Conservation (phyloP, 2,329 filamentous ascomycete species). For the Alternaria sp. region DNA sequence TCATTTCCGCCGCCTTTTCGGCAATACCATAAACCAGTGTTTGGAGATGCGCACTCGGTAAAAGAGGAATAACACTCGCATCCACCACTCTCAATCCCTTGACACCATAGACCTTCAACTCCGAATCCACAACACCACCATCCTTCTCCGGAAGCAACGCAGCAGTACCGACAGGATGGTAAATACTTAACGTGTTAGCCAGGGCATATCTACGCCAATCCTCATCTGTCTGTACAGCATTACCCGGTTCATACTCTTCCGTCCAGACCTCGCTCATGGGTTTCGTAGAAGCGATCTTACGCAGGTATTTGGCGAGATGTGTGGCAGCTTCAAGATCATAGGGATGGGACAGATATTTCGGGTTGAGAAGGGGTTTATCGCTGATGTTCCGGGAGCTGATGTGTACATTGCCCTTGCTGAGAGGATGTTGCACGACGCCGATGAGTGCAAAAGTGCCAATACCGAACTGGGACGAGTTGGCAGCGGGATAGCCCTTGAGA, state of each 20-base stretch:
- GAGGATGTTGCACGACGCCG: slow-evolving; percentile 48
- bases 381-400: slow-evolving; percentile 33
- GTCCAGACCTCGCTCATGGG: slow-evolving; percentile 43
- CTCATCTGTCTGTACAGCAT: slow-evolving; percentile 35
- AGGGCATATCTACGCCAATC: slow-evolving; percentile 37
- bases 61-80: slow-evolving; percentile 40
- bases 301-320: slow-evolving; percentile 37
- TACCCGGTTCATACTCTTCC: slow-evolving; percentile 44
- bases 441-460: slow-evolving; percentile 48
- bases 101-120: slow-evolving; percentile 35
- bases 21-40: slow-evolving; percentile 44
- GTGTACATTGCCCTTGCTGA: slow-evolving; percentile 42
- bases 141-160: slow-evolving; percentile 38
- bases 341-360: slow-evolving; percentile 40
- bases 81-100: slow-evolving; percentile 40
- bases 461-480: slow-evolving; percentile 39
- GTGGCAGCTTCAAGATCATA: slow-evolving; percentile 39
- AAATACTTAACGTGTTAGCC: slow-evolving; percentile 36
- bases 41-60: slow-evolving; percentile 39
- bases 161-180: slow-evolving; percentile 51
- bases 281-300: slow-evolving; percentile 33
- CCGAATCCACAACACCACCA: slow-evolving; percentile 37
- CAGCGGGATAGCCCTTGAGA: slow-evolving; percentile 45
- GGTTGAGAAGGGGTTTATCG: slow-evolving; percentile 40
- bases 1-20: slow-evolving; percentile 37